Conservation (phyloP, 257 asterid species). For the Petunia secreta region DNA sequence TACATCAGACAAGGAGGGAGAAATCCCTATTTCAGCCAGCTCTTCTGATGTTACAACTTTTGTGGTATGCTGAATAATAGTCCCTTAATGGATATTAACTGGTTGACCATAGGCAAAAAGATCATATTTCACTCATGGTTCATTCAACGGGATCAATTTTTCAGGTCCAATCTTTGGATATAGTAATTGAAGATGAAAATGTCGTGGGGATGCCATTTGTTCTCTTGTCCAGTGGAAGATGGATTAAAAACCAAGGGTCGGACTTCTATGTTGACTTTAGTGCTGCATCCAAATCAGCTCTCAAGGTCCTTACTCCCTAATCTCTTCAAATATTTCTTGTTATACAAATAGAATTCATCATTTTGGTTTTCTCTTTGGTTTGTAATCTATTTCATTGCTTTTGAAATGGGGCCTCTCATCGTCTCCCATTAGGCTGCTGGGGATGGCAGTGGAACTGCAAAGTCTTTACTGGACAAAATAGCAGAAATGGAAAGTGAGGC, state of each 20-base stretch:
- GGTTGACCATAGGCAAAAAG: neutral
- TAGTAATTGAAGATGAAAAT: slow-evolving; percentile 63
- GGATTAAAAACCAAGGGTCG: slow-evolving; percentile 82
- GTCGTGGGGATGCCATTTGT: slow-evolving; percentile 98
- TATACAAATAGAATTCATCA: neutral
- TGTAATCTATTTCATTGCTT: neutral
- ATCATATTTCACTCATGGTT: neutral
- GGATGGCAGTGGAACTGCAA: slow-evolving; percentile 82
- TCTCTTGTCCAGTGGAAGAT: slow-evolving; percentile 70
- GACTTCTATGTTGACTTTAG: slow-evolving; percentile 80
- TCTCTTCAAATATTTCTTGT: slow-evolving; percentile 12
- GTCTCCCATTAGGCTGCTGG: slow-evolving; percentile 46
- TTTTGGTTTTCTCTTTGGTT: neutral
- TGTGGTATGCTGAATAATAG: slow-evolving; percentile 50
- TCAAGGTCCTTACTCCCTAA: slow-evolving; percentile 33
- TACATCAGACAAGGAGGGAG: slow-evolving; percentile 60
- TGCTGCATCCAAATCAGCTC: slow-evolving; percentile 41
- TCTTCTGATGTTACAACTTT: slow-evolving; percentile 45
- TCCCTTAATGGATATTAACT: slow-evolving; percentile 21
- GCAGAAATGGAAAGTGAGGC: slow-evolving; percentile 95
- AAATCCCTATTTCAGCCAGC: slow-evolving; percentile 58
- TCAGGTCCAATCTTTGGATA: slow-evolving; percentile 87
- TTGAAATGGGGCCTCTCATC: neutral
- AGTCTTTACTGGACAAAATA: slow-evolving; percentile 78
- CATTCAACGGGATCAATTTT: slow-evolving; percentile 29